Evolutionary conservation across 75 land plant genomes (phyloP), one percentile per base, ranked within the genome.

Genomic region (Pinus tabuliformis): DNA sequence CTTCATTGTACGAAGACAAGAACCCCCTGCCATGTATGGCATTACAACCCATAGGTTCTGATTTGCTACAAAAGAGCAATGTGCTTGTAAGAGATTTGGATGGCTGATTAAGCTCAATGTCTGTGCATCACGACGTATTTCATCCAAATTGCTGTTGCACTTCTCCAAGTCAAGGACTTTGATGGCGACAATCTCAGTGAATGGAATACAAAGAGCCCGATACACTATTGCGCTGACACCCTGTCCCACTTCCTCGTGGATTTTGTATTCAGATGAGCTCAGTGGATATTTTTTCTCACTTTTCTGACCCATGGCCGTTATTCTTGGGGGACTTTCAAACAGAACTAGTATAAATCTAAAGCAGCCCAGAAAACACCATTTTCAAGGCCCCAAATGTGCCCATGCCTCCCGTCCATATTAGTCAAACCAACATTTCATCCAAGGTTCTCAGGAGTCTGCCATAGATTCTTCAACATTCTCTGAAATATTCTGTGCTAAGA

Each of bases 1-100:
- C 77, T 96, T 91, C 91, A 96, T 96, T 37, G 93, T 96, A 81
- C 93, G 99, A 65, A 96, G 91, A 56, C 96, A 94, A 61, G 99
- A 96, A 37, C 99, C 99, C 7, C 92, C 98, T 78, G 92, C 87
- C 96, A 95, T 89, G 74, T 91, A 95, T n/a, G 98, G 96, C 96
- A 95, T 93, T 75, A 95, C 98, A 77, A 95, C 93, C 96, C 98
- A 95, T 59, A 95, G 89, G 73, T 79, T 81, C 17, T 84, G 87
- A 49, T 79, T 90, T 63, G 84, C 78, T 26, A 89, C 89, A 78
- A 95, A 95, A 58, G 98, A 95, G 77, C 98, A 95, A 81, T 89
- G 83, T 14, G 98, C 91, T 26, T 82, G 70, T 63, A 95, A 77
- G 17, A 95, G 63, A 89, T 93, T 95, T 52, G 91, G 89, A 81